A percentile compares a stretch with the other conserved stretches of the same genome.
Conservation (phyloP, 1,139 yeast genomes). For the Tardiomyces digboiensis region DNA sequence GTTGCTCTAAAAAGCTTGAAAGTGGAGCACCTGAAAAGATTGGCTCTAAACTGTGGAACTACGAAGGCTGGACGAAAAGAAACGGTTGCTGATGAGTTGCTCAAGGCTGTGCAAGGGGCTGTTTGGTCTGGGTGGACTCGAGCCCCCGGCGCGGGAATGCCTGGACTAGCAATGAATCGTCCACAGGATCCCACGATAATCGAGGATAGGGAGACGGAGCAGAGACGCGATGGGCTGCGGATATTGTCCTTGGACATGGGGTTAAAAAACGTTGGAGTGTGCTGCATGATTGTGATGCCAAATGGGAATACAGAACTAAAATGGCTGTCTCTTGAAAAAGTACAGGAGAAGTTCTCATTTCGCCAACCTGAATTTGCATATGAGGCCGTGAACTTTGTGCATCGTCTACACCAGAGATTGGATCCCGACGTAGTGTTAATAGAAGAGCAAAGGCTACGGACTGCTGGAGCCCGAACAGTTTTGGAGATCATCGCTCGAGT, state of each 20-base stretch:
- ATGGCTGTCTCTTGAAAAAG: conserved; percentile 30
- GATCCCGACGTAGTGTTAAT: conserved; percentile 36
- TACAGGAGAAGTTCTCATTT: conserved; percentile 21
- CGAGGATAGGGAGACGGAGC: not conserved
- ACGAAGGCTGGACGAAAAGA: not conserved
- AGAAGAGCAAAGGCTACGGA: conserved; percentile 47
- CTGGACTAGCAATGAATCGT: no score
- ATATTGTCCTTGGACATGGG: conserved; percentile 36
- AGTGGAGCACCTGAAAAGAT: conserved; percentile 8
- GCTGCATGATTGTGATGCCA: conserved; percentile 15
- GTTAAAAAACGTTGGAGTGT: conserved; percentile 33
- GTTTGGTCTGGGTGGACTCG: not conserved
- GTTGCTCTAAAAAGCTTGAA: conserved; percentile 3
- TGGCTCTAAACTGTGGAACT: conserved; percentile 7
- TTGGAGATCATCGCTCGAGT: conserved; percentile 42
- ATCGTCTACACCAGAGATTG: conserved; percentile 2
- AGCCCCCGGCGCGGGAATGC: not conserved
- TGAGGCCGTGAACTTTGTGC: conserved; percentile 14
- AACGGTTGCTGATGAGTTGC: not conserved
- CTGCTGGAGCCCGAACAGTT: conserved; percentile 36
- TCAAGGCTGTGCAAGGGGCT: not conserved
- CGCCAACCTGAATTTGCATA: conserved; percentile 20
- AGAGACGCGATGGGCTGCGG: conserved; percentile 1
- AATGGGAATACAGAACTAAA: conserved; percentile 4
- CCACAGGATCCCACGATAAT: no score